Evolutionary conservation across 768 basidiomycete genomes (phyloP), one percentile per base, ranked within the genome.

Genomic region (Pleurotus eryngii): DNA sequence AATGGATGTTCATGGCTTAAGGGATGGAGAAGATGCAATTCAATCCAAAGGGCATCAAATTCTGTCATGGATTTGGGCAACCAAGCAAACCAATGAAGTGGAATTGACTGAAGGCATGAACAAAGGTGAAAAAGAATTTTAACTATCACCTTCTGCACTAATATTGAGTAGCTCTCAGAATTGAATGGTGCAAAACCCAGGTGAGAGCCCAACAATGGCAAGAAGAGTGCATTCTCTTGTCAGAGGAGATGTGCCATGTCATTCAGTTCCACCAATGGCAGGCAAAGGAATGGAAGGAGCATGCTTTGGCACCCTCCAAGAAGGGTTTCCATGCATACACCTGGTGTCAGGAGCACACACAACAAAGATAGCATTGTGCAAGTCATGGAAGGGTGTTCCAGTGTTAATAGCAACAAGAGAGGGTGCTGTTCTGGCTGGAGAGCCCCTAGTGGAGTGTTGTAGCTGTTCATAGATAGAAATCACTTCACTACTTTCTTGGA

Each of bases 51-150:
- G 60, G 14, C 48, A 30, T 26, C 37, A 17, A 18, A 46, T 20
- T 9, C 11, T 59, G 20, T 61, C 55, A 9, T 61, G 60, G 60
- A 61, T 61, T 17, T 61, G 58, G 58, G 54, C 37, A 26, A 54
- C 43, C 12, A 2, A 38, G 24, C 55, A 49, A 20, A 17, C 58
- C 4, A 45, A 43, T 0, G 46, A 46, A 14, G 17, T 5, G 4
- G 20, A 35, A 14, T 24, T 30, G 35, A 40, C 50, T 5, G 46
- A 54, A n/a, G 14, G 14, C 8, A 48, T 61, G 20, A 45, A 51
- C 7, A 46, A 61, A 20, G 49, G 60, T 60, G 8, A 3, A 27
- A 14, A 14, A n/a, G n/a, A 42, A 42, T 42, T 12, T 4, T 24
- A 24, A 4, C 17, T 42, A 12, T 42, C 8, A 4, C 17, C 4